Base-by-base conservation (phyloP, 371 early-diverging fungal species). In the Saksenaea oblongispora region DNA sequence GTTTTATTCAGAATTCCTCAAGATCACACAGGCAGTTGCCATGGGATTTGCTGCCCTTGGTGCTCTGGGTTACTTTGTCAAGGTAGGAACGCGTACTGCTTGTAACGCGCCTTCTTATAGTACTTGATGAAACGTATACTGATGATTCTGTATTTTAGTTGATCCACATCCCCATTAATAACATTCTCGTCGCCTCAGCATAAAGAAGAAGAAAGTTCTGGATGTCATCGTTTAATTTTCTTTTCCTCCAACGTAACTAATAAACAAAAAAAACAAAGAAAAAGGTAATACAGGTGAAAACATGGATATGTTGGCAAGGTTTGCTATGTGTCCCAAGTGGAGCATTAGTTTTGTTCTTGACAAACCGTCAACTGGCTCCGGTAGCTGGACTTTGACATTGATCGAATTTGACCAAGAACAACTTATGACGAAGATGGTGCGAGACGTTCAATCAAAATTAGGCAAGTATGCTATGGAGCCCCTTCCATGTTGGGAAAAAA, bases 161-260 rank as follows among this genome's bases (percentile, higher is more conserved):
- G 67, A 93, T 98, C 68, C 99, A 98, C 81, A 98, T 98, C 75
- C 99, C 99, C 64, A 97, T 98, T 86, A 98, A 97, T 91, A 97
- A 98, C 86, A 97, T 98, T 78, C 94, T 98, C 70, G 98, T 98
- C 47, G 87, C 86, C 59, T 87, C 84, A 37, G 86, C 86, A 35
- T 89, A 84, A 78, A 63, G 37, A 18, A 61, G 34, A 60, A 31
- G 34, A 18, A 57, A 47, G 24, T 18, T 26, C 22, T 22, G 22
- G 1, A 10, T 47, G 22, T 47, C 51, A 22, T 47, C n/a, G 24
- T 10, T 22, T 47, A 8, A 47, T 22, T 18, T 22, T 22, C 22
- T 47, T 26, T 47, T 47, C 22, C 51, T 47, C 24, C 22, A 22
- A 18, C 22, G 22, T 47, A n/a, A 17, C 10, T 47, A 22, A 31